Evolutionary conservation across 164 flowering plant genomes (phyloP).

Genomic region (Nymphaea thermarum): DNA sequence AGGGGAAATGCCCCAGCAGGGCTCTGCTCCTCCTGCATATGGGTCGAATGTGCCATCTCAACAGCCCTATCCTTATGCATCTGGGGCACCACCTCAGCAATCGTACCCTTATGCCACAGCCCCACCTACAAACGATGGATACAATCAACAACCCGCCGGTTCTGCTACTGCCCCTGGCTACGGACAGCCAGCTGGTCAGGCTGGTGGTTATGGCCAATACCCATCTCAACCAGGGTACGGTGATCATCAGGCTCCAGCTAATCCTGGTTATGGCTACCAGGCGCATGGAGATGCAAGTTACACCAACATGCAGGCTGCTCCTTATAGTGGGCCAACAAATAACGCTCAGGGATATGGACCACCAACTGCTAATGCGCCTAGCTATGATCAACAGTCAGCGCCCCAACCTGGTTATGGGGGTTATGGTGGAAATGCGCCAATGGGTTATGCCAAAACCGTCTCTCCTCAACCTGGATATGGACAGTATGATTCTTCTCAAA

Average conservation of each 20-base stretch:
- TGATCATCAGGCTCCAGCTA: slow-evolving; percentile 43
- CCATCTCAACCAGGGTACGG: slow-evolving; percentile 47
- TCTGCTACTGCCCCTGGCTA: slow-evolving; percentile 40
- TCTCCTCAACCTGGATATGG: slow-evolving; percentile 55
- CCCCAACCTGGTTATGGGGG: slow-evolving; percentile 13
- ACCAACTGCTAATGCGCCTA: slow-evolving; percentile 26
- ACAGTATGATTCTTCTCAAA: slow-evolving; percentile 52
- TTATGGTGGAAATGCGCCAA: slow-evolving; percentile 16
- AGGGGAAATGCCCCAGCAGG: slow-evolving; percentile 47
- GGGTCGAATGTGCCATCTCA: slow-evolving; percentile 37
- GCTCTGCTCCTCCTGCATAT: slow-evolving; percentile 36
- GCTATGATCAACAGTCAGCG: slow-evolving; percentile 50
- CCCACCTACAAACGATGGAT: slow-evolving; percentile 13
- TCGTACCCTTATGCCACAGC: slow-evolving; percentile 48
- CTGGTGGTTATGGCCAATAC: slow-evolving; percentile 30
- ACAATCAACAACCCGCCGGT: slow-evolving; percentile 26
- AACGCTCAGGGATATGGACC: slow-evolving; percentile 30
- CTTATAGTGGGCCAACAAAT: slow-evolving; percentile 1
- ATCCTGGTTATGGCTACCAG: slow-evolving; percentile 46
- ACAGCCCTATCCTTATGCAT: slow-evolving; percentile 47
- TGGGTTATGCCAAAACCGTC: slow-evolving; percentile 34
- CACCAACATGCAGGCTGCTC: slow-evolving; percentile 8
- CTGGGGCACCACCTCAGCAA: slow-evolving; percentile 42
- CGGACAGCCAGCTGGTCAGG: slow-evolving; percentile 16
- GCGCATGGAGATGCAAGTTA: slow-evolving; percentile 31